Evolutionary conservation across 495 filamentous ascomycete genomes (phyloP).

Genomic region (Xylaria sp.): DNA sequence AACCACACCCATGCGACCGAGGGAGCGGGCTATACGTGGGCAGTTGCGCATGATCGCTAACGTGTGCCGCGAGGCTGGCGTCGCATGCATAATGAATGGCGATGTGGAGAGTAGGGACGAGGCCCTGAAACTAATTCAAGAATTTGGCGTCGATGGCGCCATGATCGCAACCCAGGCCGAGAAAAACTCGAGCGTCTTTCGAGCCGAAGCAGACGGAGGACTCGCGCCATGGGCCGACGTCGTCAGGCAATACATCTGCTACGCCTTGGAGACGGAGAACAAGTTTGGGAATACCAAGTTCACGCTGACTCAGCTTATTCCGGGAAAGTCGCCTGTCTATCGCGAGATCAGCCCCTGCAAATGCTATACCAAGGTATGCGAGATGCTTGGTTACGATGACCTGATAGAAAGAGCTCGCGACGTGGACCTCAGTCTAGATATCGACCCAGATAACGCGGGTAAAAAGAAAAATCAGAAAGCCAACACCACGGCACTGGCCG

Average conservation of each 20-base stretch:
- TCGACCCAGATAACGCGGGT: constrained; percentile 55
- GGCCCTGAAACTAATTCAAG: constrained; percentile 68
- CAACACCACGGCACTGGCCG: constrained; percentile 47
- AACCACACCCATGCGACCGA: constrained; percentile 91
- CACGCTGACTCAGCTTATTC: constrained; percentile 80
- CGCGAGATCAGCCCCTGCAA: constrained; percentile 61
- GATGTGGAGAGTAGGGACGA: constrained; percentile 78
- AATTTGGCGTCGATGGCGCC: constrained; percentile 86
- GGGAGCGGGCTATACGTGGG: constrained; percentile 84
- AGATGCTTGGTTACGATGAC: constrained; percentile 65
- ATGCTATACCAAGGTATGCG: constrained; percentile 70
- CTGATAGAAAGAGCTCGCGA: constrained; percentile 63
- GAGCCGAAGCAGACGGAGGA: constrained; percentile 67
- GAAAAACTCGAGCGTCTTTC: constrained; percentile 85
- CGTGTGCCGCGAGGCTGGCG: constrained; percentile 79
- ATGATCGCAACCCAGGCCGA: constrained; percentile 97
- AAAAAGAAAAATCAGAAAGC: constrained; percentile 44
- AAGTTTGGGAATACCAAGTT: constrained; percentile 92
- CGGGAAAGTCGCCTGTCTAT: constrained; percentile 73
- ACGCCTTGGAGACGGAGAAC: constrained; percentile 78
- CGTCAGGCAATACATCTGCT: constrained; percentile 73
- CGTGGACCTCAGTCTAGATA: constrained; percentile 69
- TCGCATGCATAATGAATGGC: constrained; percentile 93
- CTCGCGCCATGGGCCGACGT: constrained; percentile 75
- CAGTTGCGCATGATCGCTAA: constrained; percentile 80